Conservation (phyloP, 805 yeast species). For the Cyberlindnera maclurae region DNA sequence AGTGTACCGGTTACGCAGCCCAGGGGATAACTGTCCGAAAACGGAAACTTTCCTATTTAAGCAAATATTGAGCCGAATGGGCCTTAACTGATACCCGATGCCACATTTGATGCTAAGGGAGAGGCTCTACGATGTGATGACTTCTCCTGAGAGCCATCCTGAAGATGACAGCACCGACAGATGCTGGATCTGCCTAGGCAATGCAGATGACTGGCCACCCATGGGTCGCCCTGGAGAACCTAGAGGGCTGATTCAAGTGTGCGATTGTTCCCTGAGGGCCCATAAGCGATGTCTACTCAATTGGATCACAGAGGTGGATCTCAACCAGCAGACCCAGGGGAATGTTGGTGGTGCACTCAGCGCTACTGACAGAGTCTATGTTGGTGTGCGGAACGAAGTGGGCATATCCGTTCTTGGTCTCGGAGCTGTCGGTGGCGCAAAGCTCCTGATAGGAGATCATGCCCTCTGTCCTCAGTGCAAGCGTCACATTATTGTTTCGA, state of each 20-base stretch:
- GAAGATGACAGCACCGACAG: slow-evolving; percentile 3
- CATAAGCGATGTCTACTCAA: slow-evolving; percentile 31
- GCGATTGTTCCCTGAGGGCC: slow-evolving; percentile 30
- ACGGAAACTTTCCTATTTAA: too few species aligned
- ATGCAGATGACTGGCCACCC: slow-evolving; percentile 12
- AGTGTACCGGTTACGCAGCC: background rate
- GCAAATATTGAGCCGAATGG: too few species aligned
- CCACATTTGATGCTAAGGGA: too few species aligned
- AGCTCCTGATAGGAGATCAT: slow-evolving; percentile 3
- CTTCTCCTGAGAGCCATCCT: too few species aligned
- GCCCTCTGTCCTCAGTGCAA: slow-evolving; percentile 34
- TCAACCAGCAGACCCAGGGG: slow-evolving; percentile 4
- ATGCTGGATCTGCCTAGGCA: slow-evolving; percentile 17
- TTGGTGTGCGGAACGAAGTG: background rate
- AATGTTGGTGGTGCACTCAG: background rate
- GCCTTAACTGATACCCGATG: too few species aligned
- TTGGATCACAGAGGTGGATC: slow-evolving; percentile 28
- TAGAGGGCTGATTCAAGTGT: slow-evolving; percentile 30
- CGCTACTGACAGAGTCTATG: background rate
- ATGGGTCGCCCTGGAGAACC: slow-evolving; percentile 24
- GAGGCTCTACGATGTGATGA: too few species aligned
- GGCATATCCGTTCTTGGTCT: slow-evolving; percentile 1
- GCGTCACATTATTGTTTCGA: slow-evolving; percentile 23
- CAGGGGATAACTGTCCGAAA: background rate
- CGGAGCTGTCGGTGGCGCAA: slow-evolving; percentile 2